A percentile compares a stretch with the other conserved stretches of the same genome.
phyloP scores from a whole-genome alignment of 2,329 filamentous ascomycete species.

The Tolypocladium paradoxum region DNA sequence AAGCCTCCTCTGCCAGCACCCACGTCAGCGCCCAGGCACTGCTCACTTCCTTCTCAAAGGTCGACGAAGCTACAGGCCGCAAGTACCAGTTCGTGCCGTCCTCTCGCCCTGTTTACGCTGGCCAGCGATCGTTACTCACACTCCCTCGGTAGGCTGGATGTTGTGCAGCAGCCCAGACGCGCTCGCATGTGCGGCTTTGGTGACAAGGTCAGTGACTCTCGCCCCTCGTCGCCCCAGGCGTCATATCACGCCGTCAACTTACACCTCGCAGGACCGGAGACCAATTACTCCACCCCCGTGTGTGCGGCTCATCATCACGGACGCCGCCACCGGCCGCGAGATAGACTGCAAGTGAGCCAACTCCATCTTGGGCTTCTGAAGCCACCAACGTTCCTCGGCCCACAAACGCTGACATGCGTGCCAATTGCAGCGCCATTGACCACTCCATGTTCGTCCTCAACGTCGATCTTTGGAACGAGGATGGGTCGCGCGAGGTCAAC shows the following conservation, averaged over 20 bases:
- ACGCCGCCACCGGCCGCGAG: slow-evolving; percentile 65
- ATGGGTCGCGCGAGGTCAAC: slow-evolving; percentile 54
- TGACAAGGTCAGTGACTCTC: slow-evolving; percentile 60
- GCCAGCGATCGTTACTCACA: slow-evolving; percentile 8
- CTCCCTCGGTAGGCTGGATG: slow-evolving; percentile 47
- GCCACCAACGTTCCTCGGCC: background rate
- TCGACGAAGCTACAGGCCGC: slow-evolving; percentile 22
- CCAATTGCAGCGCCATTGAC: slow-evolving; percentile 21
- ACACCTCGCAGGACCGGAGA: slow-evolving; percentile 60
- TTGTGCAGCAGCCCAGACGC: slow-evolving; percentile 83
- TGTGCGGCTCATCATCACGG: slow-evolving; percentile 70
- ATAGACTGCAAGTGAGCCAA: slow-evolving; percentile 66
- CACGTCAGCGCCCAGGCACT: slow-evolving; percentile 8
- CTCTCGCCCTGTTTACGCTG: slow-evolving; percentile 35
- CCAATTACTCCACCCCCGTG: slow-evolving; percentile 95
- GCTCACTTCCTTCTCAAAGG: slow-evolving; percentile 18
- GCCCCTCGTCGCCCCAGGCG: background rate
- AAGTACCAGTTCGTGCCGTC: slow-evolving; percentile 21
- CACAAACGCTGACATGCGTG: background rate
- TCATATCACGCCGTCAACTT: background rate
- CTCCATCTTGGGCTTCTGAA: background rate
- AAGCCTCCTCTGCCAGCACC: slow-evolving; percentile 9
- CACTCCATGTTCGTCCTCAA: slow-evolving; percentile 43
- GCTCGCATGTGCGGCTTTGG: slow-evolving; percentile 98
- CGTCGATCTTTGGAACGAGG: slow-evolving; percentile 58